Percentiles rank a stretch among this genome's conserved stretches.
Evolutionary conservation across 2,329 filamentous ascomycete species (phyloP).

Genomic region (Onygenales sp.): DNA sequence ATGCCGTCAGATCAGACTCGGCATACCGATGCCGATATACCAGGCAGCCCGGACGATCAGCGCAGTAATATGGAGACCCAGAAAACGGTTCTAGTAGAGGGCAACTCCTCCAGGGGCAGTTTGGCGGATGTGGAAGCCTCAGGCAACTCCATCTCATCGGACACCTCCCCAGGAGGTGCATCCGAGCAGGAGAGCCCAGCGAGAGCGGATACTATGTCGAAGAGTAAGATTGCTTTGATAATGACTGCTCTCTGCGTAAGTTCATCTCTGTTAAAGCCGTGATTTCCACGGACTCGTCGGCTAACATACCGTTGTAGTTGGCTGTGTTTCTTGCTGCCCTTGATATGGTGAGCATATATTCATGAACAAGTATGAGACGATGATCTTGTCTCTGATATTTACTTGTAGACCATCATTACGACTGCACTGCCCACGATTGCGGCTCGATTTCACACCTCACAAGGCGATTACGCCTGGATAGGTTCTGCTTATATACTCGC

Average conservation of each 20-base stretch:
- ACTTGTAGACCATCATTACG: conserved; percentile 22
- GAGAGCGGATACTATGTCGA: conserved; percentile 6
- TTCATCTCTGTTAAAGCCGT: background rate
- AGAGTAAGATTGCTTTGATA: conserved; percentile 10
- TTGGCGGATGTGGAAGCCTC: background rate
- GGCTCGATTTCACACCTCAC: conserved; percentile 20
- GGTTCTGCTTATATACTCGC: conserved; percentile 26
- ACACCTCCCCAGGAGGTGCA: background rate
- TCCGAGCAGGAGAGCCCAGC: background rate
- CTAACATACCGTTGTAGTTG: conserved; percentile 28
- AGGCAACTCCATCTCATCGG: background rate
- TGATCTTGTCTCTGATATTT: background rate
- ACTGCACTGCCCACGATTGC: conserved; percentile 27
- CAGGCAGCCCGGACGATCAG: background rate
- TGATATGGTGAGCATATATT: conserved; percentile 38
- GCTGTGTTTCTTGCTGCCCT: conserved; percentile 52
- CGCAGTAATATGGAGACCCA: background rate
- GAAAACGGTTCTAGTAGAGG: background rate
- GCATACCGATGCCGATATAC: background rate
- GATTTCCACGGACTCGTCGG: background rate
- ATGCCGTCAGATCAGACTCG: background rate
- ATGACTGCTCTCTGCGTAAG: conserved; percentile 11
- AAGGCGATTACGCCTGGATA: conserved; percentile 29
- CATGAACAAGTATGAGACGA: background rate
- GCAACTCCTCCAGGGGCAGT: background rate